Conservation (phyloP, 1,284 basidiomycete species). For the Stereum hirsutum region DNA sequence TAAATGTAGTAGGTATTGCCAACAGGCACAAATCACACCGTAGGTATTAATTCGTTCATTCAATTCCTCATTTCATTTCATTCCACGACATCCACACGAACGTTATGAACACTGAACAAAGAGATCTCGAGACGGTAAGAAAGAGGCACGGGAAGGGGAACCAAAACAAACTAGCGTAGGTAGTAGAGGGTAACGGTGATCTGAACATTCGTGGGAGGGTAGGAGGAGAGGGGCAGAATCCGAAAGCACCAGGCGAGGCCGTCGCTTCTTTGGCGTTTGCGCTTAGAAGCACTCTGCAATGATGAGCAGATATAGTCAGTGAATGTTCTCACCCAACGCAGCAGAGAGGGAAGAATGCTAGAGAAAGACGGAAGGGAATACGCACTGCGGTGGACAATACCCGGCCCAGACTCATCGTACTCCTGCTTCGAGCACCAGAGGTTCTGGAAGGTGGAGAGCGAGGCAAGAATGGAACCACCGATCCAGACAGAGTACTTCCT, state of each 20-base stretch:
- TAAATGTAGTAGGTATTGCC: no score
- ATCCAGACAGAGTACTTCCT: slow-evolving; percentile 97
- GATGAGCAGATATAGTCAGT: not conserved
- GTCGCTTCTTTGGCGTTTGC: not conserved
- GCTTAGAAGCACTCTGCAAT: not conserved
- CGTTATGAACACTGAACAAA: no score
- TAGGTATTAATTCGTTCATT: no score
- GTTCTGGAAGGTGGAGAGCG: slow-evolving; percentile 93
- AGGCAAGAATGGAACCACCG: slow-evolving; percentile 95
- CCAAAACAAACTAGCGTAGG: no score
- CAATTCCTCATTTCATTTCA: no score
- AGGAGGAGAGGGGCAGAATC: not conserved
- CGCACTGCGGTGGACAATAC: slow-evolving; percentile 72
- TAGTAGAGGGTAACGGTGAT: no score
- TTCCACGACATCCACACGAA: no score
- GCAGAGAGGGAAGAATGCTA: not conserved
- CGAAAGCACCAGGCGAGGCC: not conserved
- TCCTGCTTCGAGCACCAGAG: slow-evolving; percentile 90
- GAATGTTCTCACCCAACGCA: no score
- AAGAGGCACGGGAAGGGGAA: no score
- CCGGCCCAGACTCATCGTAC: slow-evolving; percentile 83
- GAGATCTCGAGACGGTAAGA: no score
- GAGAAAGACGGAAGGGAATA: slow-evolving; percentile 1
- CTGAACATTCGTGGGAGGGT: no score
- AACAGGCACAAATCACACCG: no score